Evolutionary conservation across 306 rosid species (phyloP), one percentile per base, ranked within the genome.

Genomic region (Albizia julibrissin): DNA sequence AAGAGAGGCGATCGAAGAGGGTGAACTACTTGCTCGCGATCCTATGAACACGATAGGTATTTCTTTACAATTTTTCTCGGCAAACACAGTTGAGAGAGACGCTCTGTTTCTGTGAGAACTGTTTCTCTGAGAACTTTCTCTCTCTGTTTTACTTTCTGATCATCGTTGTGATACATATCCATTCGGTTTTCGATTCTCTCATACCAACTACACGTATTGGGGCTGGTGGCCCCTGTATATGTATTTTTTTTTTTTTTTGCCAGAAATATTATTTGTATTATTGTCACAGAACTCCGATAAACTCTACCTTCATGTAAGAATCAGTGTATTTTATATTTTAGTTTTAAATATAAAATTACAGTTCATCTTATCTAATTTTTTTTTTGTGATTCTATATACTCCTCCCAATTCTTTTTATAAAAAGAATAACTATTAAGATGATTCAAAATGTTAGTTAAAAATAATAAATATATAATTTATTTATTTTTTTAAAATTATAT

Each of bases 1-100:
- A 1, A 59, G 31, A 61, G 47, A 31, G 5, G 5, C 70, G 79
- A 84, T 84, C 85, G 74, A 31, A 80, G 42, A 64, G 61, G 39
- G 70, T 22, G 76, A 78, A 44, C 14, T 44, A 65, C 22, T 49
- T 43, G 59, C 43, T 31, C 34, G 77, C 76, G 46, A 72, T 71
- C 83, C 47, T 22, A 79, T 16, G 40, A 47, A 31, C 7, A 8
- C 22, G 14, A 18, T 27, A 49, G 22, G 3, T 8, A 40, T 80
- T 43, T 40, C 74, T 68, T 72, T 11, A 71, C 66, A 43, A 34
- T 64, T 56, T 74, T 74, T 65, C 56, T 68, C 33, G 24, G 33
- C 29, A 4, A 19, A 15, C 56, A 10, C n/a, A 14, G 27, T 58
- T 24, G 29, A 68, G 43, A 9, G 78, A 7, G 56, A 74, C 52